A percentile compares a stretch with the other conserved stretches of the same genome.
phyloP scores from a whole-genome alignment of 345 rosid genomes.

The Syzygium grande region DNA sequence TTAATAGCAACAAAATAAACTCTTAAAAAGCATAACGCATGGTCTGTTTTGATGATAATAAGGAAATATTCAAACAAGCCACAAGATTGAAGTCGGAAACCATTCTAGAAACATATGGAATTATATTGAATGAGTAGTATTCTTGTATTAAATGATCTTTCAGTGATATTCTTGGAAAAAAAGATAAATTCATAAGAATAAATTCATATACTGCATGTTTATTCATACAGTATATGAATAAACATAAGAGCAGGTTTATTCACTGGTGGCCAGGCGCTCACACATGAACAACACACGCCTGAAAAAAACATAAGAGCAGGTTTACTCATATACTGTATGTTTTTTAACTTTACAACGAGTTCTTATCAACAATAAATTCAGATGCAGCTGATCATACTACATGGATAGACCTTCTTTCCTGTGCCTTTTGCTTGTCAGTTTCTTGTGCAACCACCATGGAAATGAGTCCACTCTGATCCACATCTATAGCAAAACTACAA shows the following conservation, averaged over 20 bases:
- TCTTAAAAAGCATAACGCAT: not conserved
- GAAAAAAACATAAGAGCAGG: not conserved
- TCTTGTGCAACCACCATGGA: not conserved
- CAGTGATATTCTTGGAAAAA: not conserved
- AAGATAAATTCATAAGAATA: no score
- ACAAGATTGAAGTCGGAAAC: not conserved
- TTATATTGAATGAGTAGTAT: not conserved
- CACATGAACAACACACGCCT: no score
- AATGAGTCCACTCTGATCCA: conserved; percentile 14
- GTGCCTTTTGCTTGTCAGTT: not conserved
- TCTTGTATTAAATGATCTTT: not conserved
- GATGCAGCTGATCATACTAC: not conserved
- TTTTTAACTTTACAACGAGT: not conserved
- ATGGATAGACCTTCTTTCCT: not conserved
- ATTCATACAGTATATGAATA: no score
- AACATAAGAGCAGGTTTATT: no score
- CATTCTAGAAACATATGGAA: not conserved
- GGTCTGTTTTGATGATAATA: not conserved
- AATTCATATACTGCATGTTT: no score
- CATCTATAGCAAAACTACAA: conserved; percentile 29
- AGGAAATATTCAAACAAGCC: not conserved
- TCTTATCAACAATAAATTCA: not conserved
- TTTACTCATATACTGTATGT: not conserved
- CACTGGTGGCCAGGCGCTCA: no score
- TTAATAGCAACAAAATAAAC: not conserved